Base-by-base conservation (phyloP, 148 eudicot genomes). In the Chenopodium berlandieri region DNA sequence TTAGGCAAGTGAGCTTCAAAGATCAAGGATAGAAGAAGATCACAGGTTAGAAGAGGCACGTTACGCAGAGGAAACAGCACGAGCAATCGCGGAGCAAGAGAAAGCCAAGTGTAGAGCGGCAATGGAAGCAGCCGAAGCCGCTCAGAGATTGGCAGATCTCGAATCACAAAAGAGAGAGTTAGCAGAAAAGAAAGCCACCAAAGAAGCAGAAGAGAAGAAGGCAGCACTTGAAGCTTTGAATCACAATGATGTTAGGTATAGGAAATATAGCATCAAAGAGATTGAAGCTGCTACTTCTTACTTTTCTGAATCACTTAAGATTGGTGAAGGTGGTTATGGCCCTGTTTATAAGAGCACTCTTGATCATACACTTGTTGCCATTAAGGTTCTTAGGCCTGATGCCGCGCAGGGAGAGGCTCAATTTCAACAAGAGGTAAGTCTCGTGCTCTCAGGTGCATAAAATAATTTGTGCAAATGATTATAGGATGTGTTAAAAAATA, bases 271-370 rank as follows among this genome's bases (percentile, higher is more conserved):
- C 68, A 89, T 91, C 48, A 91, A 87, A 44, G 93, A 94, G 34
- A 92, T 94, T 16, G 94, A 94, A 82, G 74, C 64, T 34, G 98
- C 98, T 1, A 94, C 94, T 1, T 86, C 88, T 2, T 76, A 78
- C 81, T 92, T 94, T 67, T 50, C 91, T 1, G 89, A 85, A 1
- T 82, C 88, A 0, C 91, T 77, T 47, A 90, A 91, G 84, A 87
- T 94, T 17, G 98, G 98, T 22, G 94, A 92, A 88, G 98, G 98
- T 31, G 94, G 98, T 40, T 94, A 94, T 80, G 98, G 98, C 31
- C 98, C 98, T 0, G 98, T 94, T 9, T 94, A 83, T 66, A 90
- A 83, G 80, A 81, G 92, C 74, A 81, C 58, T 56, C 89, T 94
- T 75, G 98, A 94, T 82, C 93, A 92, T 67, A 91, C 96, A 1